phyloP scores from a whole-genome alignment of 306 rosid species.

The Mimosa pudica region DNA sequence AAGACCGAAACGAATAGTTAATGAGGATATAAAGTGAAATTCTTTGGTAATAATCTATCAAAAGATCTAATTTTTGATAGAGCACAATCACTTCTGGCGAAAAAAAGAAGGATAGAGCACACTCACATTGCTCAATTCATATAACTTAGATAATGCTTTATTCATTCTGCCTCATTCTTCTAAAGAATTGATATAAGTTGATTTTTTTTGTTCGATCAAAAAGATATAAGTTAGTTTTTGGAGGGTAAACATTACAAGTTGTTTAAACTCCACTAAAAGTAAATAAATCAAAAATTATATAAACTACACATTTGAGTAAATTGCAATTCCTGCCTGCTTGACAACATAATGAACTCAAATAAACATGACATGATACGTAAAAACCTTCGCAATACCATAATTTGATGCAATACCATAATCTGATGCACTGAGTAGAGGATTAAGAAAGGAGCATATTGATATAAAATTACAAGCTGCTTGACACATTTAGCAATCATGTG shows the following conservation, averaged over 20 bases:
- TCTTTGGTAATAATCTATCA: too few species aligned
- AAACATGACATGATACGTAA: background rate
- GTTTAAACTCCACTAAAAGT: background rate
- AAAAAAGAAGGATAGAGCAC: too few species aligned
- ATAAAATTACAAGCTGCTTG: background rate
- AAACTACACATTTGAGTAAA: background rate
- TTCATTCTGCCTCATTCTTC: too few species aligned
- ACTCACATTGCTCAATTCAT: too few species aligned
- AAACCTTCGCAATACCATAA: background rate
- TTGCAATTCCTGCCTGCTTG: background rate
- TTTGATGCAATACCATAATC: background rate
- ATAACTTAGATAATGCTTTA: too few species aligned
- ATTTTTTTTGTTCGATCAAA: too few species aligned
- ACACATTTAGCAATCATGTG: background rate
- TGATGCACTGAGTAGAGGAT: background rate
- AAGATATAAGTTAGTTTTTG: background rate
- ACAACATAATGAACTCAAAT: background rate
- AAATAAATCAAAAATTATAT: background rate
- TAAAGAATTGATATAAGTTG: too few species aligned
- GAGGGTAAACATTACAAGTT: background rate
- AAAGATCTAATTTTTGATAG: too few species aligned
- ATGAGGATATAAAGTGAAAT: too few species aligned
- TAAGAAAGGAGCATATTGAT: background rate
- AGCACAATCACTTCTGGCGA: too few species aligned
- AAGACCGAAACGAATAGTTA: too few species aligned